Evolutionary conservation across 805 yeast species (phyloP).

Genomic region (Candida morakotiae): DNA sequence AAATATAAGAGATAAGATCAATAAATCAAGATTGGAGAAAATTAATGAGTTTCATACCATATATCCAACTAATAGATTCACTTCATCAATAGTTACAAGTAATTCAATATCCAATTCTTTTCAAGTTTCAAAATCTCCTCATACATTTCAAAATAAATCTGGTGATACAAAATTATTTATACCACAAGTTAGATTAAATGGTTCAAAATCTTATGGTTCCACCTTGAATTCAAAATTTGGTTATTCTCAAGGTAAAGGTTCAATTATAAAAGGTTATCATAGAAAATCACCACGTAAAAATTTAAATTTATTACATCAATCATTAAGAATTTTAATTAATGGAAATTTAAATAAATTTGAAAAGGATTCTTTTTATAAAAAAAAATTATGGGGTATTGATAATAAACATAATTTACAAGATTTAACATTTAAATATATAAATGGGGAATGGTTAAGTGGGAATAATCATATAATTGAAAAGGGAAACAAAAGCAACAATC

Average conservation of each 20-base stretch:
- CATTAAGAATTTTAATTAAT: conserved; percentile 60
- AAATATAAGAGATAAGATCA: conserved; percentile 26
- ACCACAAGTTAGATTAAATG: conserved; percentile 27
- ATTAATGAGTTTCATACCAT: conserved; percentile 39
- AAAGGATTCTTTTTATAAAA: conserved; percentile 62
- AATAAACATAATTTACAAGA: conserved; percentile 60
- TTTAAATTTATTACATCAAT: conserved; percentile 38
- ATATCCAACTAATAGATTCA: conserved; percentile 18
- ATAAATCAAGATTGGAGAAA: conserved; percentile 30
- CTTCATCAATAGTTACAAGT: conserved; percentile 20
- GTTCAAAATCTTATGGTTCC: conserved; percentile 33
- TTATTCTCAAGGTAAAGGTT: conserved; percentile 31
- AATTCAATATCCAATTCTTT: too few relatives aligned
- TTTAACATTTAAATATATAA: conserved; percentile 56
- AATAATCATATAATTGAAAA: conserved; percentile 72
- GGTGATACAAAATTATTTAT: conserved; percentile 33
- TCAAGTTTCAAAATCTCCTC: too few relatives aligned
- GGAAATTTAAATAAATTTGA: conserved; percentile 50
- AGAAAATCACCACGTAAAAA: conserved; percentile 50
- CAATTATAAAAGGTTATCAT: conserved; percentile 53
- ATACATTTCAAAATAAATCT: conserved; percentile 25
- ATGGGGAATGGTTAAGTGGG: conserved; percentile 77
- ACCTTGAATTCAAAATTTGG: conserved; percentile 25
- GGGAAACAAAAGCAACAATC: conserved; percentile 19
- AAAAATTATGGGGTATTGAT: conserved; percentile 89